phyloP scores from a whole-genome alignment of 208 protist species.

The Leishmania turanica region DNA sequence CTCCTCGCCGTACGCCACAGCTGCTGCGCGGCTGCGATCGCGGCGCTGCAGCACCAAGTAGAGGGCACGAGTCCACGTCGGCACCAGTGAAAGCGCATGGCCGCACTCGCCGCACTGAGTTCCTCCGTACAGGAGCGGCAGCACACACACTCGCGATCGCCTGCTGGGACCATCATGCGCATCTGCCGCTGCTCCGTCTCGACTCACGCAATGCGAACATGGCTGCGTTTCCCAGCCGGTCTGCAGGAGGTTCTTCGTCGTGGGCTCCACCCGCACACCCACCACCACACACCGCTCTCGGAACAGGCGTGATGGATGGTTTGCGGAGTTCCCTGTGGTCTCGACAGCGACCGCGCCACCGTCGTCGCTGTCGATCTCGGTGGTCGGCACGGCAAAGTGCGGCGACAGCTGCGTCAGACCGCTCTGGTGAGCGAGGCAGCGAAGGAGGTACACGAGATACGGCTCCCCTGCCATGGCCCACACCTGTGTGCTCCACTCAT shows the following conservation, averaged over 20 bases:
- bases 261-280: slow-evolving; percentile 46
- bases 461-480: slow-evolving; percentile 70
- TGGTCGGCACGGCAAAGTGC: slow-evolving; percentile 5
- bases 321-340: background rate
- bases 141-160: background rate
- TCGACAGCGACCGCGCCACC: background rate
- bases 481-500: slow-evolving; percentile 53
- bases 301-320: slow-evolving; percentile 1
- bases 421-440: slow-evolving; percentile 52
- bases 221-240: slow-evolving; percentile 51
- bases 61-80: slow-evolving; percentile 29
- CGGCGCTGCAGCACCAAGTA: slow-evolving; percentile 40
- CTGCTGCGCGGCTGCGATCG: slow-evolving; percentile 36
- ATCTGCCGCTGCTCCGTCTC: background rate
- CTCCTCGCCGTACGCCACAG: slow-evolving; percentile 57
- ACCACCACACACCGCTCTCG: slow-evolving; percentile 46
- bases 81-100: slow-evolving; percentile 25
- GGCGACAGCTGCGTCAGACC: slow-evolving; percentile 25
- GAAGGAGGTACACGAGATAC: slow-evolving; percentile 56
- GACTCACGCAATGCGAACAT: slow-evolving; percentile 27
- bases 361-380: background rate
- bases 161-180: background rate
- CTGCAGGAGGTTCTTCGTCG: slow-evolving; percentile 46
- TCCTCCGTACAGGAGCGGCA: slow-evolving; percentile 40
- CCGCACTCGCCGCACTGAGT: slow-evolving; percentile 26